Base-by-base conservation (phyloP, 2,329 filamentous ascomycete species). In the Aspergillus fischeri region DNA sequence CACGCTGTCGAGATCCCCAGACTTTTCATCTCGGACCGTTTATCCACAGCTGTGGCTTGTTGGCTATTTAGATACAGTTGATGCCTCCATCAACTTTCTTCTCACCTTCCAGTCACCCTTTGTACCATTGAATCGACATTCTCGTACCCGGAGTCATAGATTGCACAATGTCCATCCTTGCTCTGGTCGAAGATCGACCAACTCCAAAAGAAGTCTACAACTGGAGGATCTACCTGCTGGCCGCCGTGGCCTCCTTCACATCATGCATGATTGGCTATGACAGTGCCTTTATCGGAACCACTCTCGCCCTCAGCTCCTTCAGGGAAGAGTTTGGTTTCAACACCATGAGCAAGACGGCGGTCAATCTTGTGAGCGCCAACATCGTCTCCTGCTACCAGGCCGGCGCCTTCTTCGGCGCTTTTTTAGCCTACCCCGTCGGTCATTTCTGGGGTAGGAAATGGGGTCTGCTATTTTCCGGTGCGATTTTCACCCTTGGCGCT, bases 331-430 rank as follows among this genome's bases (percentile, higher is more conserved):
- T 93, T 70, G 65, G 77, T 14, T 87, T 92, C 65, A 76, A 71
- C 2, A 66, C 73, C 2, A 82, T 86, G 74, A 9, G 69, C 7
- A 57, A 72, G 1, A 53, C 64, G 17, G 70, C 81, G n/a, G 75
- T 85, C 27, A 81, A 85, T 29, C 73, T 89, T 3, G 77, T 89
- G 50, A 86, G 85, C 67, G 79, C 86, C 65, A 93, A 92, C 71
- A 91, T 92, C 60, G 89, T 92, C 52, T 91, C 87, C 27, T 83
- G 88, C 54, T 92, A 91, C 76, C 90, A 93, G 73, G 90, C 90
- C 9, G 90, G 90, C 58, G 89, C 89, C 58, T 92, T 94, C 77
- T 92, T 93, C 65, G 90, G 90, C 52, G 84, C 86, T n/a, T 75
- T 91, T 44, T 81, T 83, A 58, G 88, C 86, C 56, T 92, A 89